These are phyloP conservation scores for Haplosporangium sp. DNA, from an alignment of 371 early-diverging fungal species.

Conservation along the genomic window DNA sequence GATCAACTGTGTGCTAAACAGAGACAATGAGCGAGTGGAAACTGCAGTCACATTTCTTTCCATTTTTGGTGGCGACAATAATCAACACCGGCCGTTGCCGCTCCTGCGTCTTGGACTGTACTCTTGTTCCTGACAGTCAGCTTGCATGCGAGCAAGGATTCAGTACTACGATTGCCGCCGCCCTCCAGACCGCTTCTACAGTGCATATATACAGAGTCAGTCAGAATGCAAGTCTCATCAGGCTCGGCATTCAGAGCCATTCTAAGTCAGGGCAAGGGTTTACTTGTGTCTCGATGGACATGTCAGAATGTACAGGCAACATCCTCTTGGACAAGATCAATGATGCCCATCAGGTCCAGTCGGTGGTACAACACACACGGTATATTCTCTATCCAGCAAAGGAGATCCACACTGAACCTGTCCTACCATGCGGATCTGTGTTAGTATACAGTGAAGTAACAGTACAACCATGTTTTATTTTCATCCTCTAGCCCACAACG, in stretches of 20 bases:
- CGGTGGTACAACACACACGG: conserved; percentile 51
- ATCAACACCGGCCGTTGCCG: too few species aligned
- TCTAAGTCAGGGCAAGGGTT: neutral
- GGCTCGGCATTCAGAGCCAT: conserved; percentile 13
- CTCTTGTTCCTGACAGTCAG: too few species aligned
- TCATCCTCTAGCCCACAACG: conserved; percentile 29
- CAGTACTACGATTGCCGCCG: too few species aligned
- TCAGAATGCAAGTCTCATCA: conserved; percentile 8
- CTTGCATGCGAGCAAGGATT: too few species aligned
- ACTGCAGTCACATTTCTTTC: too few species aligned
- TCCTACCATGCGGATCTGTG: too few species aligned
- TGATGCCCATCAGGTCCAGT: conserved; percentile 27
- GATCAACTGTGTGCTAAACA: too few species aligned
- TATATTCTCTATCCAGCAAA: conserved; percentile 1
- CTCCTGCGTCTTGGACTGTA: too few species aligned
- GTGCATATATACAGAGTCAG: neutral
- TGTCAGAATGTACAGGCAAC: neutral
- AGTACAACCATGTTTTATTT: neutral
- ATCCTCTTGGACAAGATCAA: neutral
- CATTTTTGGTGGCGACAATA: too few species aligned
- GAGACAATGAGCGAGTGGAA: too few species aligned
- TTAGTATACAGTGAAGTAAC: too few species aligned
- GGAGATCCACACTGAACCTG: too few species aligned
- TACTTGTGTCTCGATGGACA: conserved; percentile 5
- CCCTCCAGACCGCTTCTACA: neutral